A percentile compares a stretch with the other conserved stretches of the same genome.
phyloP scores from a whole-genome alignment of 2,329 filamentous ascomycete genomes.

The Pochonia chlamydosporia region DNA sequence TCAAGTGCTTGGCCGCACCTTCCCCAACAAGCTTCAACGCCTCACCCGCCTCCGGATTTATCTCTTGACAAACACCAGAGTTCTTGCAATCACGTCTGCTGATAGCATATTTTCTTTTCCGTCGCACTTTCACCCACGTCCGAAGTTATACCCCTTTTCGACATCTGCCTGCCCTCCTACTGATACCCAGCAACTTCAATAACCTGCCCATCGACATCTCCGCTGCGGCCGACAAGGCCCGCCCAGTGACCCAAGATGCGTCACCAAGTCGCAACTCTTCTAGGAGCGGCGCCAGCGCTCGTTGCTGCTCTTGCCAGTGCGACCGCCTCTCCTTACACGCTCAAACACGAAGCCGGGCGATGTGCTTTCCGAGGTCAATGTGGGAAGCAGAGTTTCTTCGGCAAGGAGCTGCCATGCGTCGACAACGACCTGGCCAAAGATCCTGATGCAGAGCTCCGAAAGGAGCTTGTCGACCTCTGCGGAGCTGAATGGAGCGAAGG shows the following conservation, averaged over 20 bases:
- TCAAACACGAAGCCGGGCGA: slow-evolving; percentile 76
- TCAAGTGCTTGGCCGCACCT: background rate
- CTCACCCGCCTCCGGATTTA: background rate
- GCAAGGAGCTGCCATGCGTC: slow-evolving; percentile 81
- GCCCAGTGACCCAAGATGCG: slow-evolving; percentile 21
- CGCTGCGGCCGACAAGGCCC: slow-evolving; percentile 7
- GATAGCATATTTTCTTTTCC: background rate
- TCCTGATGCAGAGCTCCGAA: slow-evolving; percentile 64
- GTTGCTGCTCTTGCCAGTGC: slow-evolving; percentile 16
- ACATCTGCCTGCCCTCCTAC: background rate
- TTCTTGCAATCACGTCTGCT: background rate
- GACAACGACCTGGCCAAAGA: slow-evolving; percentile 80
- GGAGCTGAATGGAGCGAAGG: slow-evolving; percentile 80
- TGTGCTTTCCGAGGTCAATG: slow-evolving; percentile 91
- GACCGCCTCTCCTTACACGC: slow-evolving; percentile 32
- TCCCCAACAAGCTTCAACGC: slow-evolving; percentile 1
- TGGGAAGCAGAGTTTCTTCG: slow-evolving; percentile 85
- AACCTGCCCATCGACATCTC: background rate
- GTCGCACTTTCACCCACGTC: background rate
- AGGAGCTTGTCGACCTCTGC: slow-evolving; percentile 78
- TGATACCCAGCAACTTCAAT: background rate
- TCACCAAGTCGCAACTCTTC: slow-evolving; percentile 22
- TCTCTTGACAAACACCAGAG: background rate
- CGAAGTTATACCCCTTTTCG: too few species aligned
- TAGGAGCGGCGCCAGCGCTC: slow-evolving; percentile 25